Evolutionary conservation across 208 protist species (phyloP).

Genomic region (Naegleria gruberi): DNA sequence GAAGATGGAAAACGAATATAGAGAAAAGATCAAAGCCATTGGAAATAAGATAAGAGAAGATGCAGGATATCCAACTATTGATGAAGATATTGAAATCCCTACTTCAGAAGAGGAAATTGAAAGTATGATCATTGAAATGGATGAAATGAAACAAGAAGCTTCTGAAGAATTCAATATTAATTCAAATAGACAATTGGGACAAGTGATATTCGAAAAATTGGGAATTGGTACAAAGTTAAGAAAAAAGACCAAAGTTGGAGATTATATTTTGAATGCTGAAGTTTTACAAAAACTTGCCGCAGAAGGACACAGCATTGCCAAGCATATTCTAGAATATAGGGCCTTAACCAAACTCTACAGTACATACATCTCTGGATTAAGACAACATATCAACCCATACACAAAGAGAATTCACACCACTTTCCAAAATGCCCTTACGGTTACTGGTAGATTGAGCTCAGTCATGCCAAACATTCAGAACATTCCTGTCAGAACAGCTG

Average conservation of each 20-base stretch:
- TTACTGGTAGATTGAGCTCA: conserved; percentile 18
- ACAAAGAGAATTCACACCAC: conserved; percentile 29
- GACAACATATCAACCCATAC: conserved; percentile 17
- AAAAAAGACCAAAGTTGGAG: not conserved
- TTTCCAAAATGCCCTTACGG: conserved; percentile 27
- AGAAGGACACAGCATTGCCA: not conserved
- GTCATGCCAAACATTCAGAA: conserved; percentile 24
- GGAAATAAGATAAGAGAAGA: not conserved
- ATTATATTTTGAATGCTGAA: not conserved
- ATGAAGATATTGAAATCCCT: not conserved
- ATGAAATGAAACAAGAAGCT: too few species aligned
- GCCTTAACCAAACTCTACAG: not conserved
- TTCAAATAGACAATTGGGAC: conserved; percentile 16
- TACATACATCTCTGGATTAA: conserved; percentile 12
- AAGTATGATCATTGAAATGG: too few species aligned
- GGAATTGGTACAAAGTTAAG: not conserved
- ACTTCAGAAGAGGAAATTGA: not conserved
- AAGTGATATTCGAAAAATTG: conserved; percentile 21
- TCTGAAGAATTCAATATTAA: conserved; percentile 22
- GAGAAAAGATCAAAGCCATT: not conserved
- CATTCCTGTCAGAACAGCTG: conserved; percentile 14
- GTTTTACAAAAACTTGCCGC: not conserved
- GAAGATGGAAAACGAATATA: not conserved
- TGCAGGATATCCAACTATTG: not conserved
- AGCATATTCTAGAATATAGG: conserved; percentile 13